Conservation (phyloP, 345 rosid species). For the Orychophragmus violaceus region DNA sequence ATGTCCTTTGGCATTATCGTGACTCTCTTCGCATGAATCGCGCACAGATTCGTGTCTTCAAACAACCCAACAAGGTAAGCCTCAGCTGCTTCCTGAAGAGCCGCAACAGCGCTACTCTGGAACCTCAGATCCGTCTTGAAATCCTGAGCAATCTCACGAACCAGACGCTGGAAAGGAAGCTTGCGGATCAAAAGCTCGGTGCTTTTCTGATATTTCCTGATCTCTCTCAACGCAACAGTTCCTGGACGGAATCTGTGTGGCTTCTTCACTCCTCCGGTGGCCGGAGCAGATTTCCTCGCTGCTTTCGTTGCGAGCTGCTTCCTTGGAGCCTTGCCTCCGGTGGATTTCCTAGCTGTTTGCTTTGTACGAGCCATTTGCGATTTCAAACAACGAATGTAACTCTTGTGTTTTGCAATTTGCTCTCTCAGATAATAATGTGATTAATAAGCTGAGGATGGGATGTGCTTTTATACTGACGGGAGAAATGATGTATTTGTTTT, state of each 20-base stretch:
- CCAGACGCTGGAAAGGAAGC: slow-evolving; percentile 26
- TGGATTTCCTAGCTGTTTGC: slow-evolving; percentile 60
- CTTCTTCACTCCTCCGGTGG: slow-evolving; percentile 67
- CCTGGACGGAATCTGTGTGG: slow-evolving; percentile 39
- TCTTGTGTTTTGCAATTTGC: background rate
- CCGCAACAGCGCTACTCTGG: slow-evolving; percentile 55
- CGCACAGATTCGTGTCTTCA: slow-evolving; percentile 53
- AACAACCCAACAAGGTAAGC: slow-evolving; percentile 51
- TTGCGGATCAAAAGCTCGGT: slow-evolving; percentile 25
- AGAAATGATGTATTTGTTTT: background rate
- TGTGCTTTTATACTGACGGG: background rate
- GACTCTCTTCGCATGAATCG: slow-evolving; percentile 57
- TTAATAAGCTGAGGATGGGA: background rate
- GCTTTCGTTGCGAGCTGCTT: slow-evolving; percentile 61
- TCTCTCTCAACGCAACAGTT: slow-evolving; percentile 19
- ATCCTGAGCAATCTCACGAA: slow-evolving; percentile 62
- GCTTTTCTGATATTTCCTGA: slow-evolving; percentile 27
- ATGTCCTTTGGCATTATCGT: slow-evolving; percentile 61
- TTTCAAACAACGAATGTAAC: no score
- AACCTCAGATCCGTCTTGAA: slow-evolving; percentile 62
- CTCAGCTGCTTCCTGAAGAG: slow-evolving; percentile 53
- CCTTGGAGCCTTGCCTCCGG: slow-evolving; percentile 59
- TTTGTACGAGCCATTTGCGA: slow-evolving; percentile 47
- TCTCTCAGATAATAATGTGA: background rate
- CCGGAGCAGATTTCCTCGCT: slow-evolving; percentile 55